A percentile compares a stretch with the other conserved stretches of the same genome.
Conservation (phyloP, 75 land plant genomes). For the Sequoiadendron giganteum region DNA sequence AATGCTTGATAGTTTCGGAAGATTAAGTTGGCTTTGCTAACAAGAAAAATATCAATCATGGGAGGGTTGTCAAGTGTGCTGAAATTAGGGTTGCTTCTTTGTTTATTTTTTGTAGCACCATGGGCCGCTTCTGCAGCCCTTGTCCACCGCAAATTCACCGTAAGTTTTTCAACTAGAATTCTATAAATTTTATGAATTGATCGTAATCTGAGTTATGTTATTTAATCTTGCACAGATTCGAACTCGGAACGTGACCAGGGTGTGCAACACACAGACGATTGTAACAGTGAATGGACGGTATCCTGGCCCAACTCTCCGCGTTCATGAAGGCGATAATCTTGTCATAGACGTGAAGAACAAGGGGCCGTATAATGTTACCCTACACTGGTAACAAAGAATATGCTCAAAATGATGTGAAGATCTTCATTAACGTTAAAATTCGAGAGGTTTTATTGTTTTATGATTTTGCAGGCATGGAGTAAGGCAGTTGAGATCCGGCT, state of each 20-base stretch:
- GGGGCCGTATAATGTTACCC: constrained; percentile 12
- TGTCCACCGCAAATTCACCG: not conserved
- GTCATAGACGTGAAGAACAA: constrained; percentile 24
- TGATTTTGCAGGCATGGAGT: constrained; percentile 28
- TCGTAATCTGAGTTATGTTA: too few species aligned
- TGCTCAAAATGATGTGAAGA: not conserved
- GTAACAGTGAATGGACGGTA: constrained; percentile 21
- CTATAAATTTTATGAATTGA: not conserved
- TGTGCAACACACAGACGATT: constrained; percentile 6
- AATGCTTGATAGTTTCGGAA: too few species aligned
- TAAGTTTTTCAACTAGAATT: not conserved
- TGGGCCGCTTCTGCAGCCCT: not conserved
- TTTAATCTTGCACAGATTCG: not conserved
- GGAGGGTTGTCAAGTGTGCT: too few species aligned
- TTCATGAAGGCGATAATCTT: constrained; percentile 21
- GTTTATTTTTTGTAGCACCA: not conserved
- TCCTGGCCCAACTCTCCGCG: constrained; percentile 18
- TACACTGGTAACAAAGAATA: constrained; percentile 18
- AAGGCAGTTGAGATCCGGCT: constrained; percentile 5
- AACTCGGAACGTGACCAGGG: not conserved
- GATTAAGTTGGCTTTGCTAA: too few species aligned
- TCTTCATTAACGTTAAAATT: not conserved
- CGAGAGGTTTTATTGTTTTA: too few species aligned
- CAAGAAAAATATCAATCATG: too few species aligned
- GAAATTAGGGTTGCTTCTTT: not conserved